Evolutionary conservation across 495 filamentous ascomycete genomes (phyloP), one percentile per base, ranked within the genome.

Genomic region (Podospora appendiculata): DNA sequence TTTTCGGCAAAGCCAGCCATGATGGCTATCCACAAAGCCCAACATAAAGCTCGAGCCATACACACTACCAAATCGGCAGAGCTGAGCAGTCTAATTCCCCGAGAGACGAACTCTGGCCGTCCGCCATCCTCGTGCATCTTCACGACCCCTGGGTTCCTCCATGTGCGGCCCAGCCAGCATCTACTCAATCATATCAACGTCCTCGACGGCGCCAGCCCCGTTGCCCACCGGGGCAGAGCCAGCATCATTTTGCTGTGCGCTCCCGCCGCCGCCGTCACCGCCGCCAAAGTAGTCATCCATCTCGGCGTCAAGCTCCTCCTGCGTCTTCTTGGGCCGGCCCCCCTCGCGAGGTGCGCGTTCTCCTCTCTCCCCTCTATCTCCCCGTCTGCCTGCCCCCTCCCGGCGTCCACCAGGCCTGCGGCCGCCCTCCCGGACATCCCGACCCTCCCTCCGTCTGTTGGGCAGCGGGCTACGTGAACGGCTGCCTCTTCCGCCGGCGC

Each of bases 271-370:
- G 18, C 67, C 71, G 16, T 69, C 62, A 25, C 65, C 64, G 36
- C 79, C 77, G 33, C 69, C 77, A 75, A 88, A 97, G 69, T 97
- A 97, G 62, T 95, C 89, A 35, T 83, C 90, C 92, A 97, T 97
- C 72, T 97, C 92, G 36, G 86, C 85, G 62, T 97, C 92, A 39
- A 97, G 73, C 62, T 97, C 87, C 58, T 94, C 88, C 47, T 90
- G 87, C 6, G 91, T 96, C 80, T 95, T 96, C 65, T 81, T 86
- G 3, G 85, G 85, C 47, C 92, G 78, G 5, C 2, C 25, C 41
- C 82, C 81, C 32, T 70, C 70, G 8, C 74, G 67, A 32, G 65
- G 51, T 0, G 60, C 47, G 18, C 70, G 63, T 18, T 64, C 59
- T n/a, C 63, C 66, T 11, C 68, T 63, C 42, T 63, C 60, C 19